Percentiles rank a stretch among this genome's conserved stretches.
These are phyloP conservation scores for Backusella westeae DNA, from an alignment of 192 early-diverging fungal species.

Conservation along the genomic window DNA sequence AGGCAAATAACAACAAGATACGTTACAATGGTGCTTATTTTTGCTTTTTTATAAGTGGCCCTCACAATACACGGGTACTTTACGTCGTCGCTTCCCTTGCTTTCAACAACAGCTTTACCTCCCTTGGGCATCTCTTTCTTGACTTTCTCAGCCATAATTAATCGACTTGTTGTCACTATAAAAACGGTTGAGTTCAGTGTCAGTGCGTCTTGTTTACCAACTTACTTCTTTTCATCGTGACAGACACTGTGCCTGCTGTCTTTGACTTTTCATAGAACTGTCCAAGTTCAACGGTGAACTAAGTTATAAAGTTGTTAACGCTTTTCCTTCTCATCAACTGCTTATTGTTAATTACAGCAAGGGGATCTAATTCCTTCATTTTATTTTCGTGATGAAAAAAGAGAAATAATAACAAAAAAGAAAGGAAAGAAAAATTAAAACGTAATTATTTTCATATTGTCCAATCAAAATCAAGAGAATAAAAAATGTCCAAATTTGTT, in stretches of 20 bases:
- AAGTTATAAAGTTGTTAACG: not conserved
- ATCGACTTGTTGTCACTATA: slow-evolving; percentile 20
- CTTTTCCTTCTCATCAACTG: not conserved
- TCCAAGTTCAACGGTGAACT: slow-evolving; percentile 39
- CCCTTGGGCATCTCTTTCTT: slow-evolving; percentile 27
- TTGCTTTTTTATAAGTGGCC: slow-evolving; percentile 25
- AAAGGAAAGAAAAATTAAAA: not conserved
- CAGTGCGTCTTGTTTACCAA: not conserved
- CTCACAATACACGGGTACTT: slow-evolving; percentile 26
- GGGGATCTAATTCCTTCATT: slow-evolving; percentile 34
- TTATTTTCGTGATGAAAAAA: slow-evolving; percentile 1
- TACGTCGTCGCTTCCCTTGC: not conserved
- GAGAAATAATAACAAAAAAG: not conserved
- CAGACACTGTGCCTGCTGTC: slow-evolving; percentile 27
- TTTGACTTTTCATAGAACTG: slow-evolving; percentile 34
- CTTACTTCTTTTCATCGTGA: slow-evolving; percentile 42
- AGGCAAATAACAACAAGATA: not conserved
- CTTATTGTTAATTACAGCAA: slow-evolving; percentile 19
- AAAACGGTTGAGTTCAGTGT: not conserved
- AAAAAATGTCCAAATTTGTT: not conserved
- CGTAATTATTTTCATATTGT: not conserved
- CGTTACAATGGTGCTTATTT: slow-evolving; percentile 33
- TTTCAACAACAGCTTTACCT: slow-evolving; percentile 6
- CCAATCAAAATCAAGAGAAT: not conserved
- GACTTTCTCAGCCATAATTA: slow-evolving; percentile 3